Evolutionary conservation across 345 rosid genomes (phyloP), one percentile per base, ranked within the genome.

Genomic region (Mangifera indica): DNA sequence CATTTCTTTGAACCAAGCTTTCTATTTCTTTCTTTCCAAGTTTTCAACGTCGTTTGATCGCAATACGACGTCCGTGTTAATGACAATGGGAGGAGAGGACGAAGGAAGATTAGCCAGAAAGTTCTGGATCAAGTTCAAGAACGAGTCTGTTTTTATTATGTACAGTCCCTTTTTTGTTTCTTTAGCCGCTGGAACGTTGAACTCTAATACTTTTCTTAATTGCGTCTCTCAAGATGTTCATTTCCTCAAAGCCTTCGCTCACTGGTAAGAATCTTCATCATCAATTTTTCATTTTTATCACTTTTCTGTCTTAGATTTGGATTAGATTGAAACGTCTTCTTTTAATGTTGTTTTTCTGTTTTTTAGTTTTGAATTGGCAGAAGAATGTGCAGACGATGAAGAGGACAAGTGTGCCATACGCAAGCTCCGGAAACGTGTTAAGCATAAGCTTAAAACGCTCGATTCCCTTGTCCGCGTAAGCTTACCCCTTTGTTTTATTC

Each of bases 331-430:
- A 45, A 57, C 52, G 21, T 55, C 15, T 4, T 7, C 9, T 44
- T 56, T 52, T 25, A 24, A 3, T 21, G 14, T 53, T 53, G 34
- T 11, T 45, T n/a, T 70, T 25, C 37, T 4, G 13, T 14, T 40
- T 58, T 65, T 17, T 73, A 83, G 89, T 70, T 84, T 72, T 60
- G 78, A 76, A 66, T 74, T 80, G 74, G 87, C 87, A 9, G 87
- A 84, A 75, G 89, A 84, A 32, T 86, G 87, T 71, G 86, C 89
- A 15, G 89, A 86, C 66, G 89, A 84, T 71, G 89, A 82, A 34
- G 87, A 84, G 5, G 87, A 86, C 70, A 86, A 82, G 76, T 51
- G 57, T 46, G 81, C 80, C 5, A 82, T 84, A 25, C 72, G 71
- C 1, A 60, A 78, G 62, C 72, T 86, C 55, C 76, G 87, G 74